Evolutionary conservation across 2,329 filamentous ascomycete genomes (phyloP).

Genomic region (Phialophora verrucosa): DNA sequence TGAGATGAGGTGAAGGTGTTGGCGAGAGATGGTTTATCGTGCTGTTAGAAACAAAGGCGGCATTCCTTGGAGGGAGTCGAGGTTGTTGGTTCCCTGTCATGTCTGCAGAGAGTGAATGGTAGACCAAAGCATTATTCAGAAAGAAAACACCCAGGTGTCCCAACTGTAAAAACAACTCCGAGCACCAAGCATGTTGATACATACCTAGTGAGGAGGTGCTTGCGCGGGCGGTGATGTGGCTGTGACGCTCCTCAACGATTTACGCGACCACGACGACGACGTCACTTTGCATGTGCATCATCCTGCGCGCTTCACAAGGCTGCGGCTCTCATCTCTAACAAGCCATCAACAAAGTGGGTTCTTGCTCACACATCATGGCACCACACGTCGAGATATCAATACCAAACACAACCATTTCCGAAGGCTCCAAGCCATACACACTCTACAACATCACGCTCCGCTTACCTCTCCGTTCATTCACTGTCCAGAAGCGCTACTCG

Average conservation of each 20-base stretch:
- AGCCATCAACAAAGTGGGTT: background rate
- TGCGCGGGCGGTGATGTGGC: background rate
- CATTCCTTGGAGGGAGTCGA: conserved; percentile 21
- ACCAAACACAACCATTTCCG: conserved; percentile 56
- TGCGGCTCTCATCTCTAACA: background rate
- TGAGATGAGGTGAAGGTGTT: background rate
- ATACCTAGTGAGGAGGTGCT: background rate
- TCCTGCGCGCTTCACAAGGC: background rate
- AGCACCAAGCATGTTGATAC: background rate
- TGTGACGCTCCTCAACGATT: background rate
- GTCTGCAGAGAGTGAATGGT: conserved; percentile 8
- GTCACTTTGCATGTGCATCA: conserved; percentile 11
- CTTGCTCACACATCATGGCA: conserved; percentile 45
- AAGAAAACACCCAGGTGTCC: background rate
- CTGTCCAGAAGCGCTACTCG: conserved; percentile 67
- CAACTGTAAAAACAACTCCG: background rate
- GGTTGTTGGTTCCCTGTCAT: conserved; percentile 26
- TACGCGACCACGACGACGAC: background rate
- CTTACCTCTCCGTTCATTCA: conserved; percentile 65
- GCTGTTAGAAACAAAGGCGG: background rate
- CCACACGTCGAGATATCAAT: conserved; percentile 54
- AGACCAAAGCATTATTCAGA: background rate
- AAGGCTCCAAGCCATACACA: conserved; percentile 61
- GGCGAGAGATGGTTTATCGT: background rate
- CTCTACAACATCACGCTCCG: conserved; percentile 67